Evolutionary conservation across 2,329 filamentous ascomycete genomes (phyloP).

Genomic region (Cordyceps farinosa): DNA sequence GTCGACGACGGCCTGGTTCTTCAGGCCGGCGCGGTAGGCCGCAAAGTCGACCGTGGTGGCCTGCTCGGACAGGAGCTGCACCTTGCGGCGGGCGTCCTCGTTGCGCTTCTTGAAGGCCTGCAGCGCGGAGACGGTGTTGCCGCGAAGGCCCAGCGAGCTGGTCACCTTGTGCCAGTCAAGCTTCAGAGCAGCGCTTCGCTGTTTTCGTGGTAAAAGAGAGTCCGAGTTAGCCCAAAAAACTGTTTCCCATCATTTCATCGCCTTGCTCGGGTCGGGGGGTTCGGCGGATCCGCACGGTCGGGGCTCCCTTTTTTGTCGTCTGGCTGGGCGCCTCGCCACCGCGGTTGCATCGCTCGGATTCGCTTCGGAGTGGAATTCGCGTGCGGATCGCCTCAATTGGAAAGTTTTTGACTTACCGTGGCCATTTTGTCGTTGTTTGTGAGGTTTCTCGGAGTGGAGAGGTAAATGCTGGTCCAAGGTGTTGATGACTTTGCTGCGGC

Average conservation of each 20-base stretch:
- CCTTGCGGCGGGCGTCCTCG: conserved; percentile 94
- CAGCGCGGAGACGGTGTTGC: conserved; percentile 86
- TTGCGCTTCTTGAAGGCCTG: conserved; percentile 99
- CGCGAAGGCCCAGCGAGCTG: conserved; percentile 91
- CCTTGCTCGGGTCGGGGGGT: conserved; percentile 12
- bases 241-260: background rate
- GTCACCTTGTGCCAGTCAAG: conserved; percentile 98
- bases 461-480: conserved; percentile 43
- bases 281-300: conserved; percentile 19
- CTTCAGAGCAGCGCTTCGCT: conserved; percentile 98
- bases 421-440: conserved; percentile 59
- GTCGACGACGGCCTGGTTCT: conserved; percentile 93
- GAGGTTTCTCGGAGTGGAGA: conserved; percentile 47
- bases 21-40: conserved; percentile 86
- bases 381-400: conserved; percentile 27
- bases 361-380: conserved; percentile 1
- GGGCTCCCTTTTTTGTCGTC: conserved; percentile 9
- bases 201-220: conserved; percentile 24
- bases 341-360: conserved; percentile 4
- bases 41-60: conserved; percentile 87
- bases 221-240: background rate
- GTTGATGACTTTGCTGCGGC: conserved; percentile 45
- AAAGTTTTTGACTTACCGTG: conserved; percentile 54
- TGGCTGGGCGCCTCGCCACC: background rate
- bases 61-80: conserved; percentile 78